phyloP scores from a whole-genome alignment of 305 asterid species.

The Andrographis paniculata region DNA sequence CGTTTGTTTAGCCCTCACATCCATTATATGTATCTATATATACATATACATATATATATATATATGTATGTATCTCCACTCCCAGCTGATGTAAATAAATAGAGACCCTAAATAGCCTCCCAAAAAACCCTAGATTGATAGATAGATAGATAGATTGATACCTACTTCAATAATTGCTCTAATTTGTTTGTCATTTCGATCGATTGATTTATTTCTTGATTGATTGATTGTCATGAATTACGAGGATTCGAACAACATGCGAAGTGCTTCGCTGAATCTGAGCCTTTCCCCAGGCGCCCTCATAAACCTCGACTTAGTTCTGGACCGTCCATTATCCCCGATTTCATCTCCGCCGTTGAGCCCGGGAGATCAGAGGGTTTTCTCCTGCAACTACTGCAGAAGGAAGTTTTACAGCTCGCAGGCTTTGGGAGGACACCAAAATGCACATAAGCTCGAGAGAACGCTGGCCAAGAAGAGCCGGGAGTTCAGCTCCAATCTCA shows the following conservation, averaged over 20 bases:
- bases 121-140: too few species aligned
- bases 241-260: constrained; percentile 34
- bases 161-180: too few species aligned
- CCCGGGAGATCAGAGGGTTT: constrained; percentile 47
- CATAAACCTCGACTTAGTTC: constrained; percentile 30
- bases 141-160: too few species aligned
- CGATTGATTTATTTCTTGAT: too few species aligned
- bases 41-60: too few species aligned
- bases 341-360: constrained; percentile 26
- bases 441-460: constrained; percentile 86
- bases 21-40: constrained; percentile 7
- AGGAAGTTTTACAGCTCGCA: constrained; percentile 73
- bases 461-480: constrained; percentile 77
- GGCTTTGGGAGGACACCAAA: constrained; percentile 85
- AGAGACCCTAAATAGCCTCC: too few species aligned
- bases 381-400: constrained; percentile 75
- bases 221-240: too few species aligned
- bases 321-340: constrained; percentile 30
- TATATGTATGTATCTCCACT: too few species aligned
- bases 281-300: constrained; percentile 28
- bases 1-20: constrained; percentile 21
- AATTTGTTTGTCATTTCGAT: too few species aligned
- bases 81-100: too few species aligned
- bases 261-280: constrained; percentile 36
- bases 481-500: constrained; percentile 31